These are phyloP conservation scores for Pythium dissotocum DNA, from an alignment of 352 stramenopile species.

Conservation along the genomic window DNA sequence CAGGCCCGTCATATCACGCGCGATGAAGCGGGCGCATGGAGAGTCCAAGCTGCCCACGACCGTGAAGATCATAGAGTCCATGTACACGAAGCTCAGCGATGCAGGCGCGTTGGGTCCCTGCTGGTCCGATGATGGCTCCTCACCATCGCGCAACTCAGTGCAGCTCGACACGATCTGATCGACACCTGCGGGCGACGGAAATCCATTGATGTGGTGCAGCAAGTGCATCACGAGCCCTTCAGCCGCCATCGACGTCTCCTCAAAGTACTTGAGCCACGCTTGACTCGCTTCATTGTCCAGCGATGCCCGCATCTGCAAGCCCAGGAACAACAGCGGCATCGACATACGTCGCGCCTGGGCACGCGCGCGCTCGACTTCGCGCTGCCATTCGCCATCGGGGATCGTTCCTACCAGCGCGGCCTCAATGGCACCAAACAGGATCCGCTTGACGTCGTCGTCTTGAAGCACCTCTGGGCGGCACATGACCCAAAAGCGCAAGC, in stretches of 20 bases:
- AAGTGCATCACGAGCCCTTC: conserved; percentile 86
- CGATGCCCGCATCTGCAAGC: conserved; percentile 81
- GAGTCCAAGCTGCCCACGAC: conserved; percentile 83
- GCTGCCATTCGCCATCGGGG: conserved; percentile 79
- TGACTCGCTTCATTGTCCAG: conserved; percentile 72
- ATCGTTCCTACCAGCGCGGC: conserved; percentile 80
- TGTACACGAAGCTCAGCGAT: conserved; percentile 85
- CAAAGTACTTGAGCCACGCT: conserved; percentile 79
- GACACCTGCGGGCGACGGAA: conserved; percentile 77
- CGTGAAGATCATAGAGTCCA: conserved; percentile 86
- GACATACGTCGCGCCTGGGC: conserved; percentile 67
- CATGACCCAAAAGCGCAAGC: conserved; percentile 86
- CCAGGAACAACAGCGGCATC: conserved; percentile 83
- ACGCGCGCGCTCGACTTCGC: conserved; percentile 71
- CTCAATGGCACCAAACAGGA: conserved; percentile 86
- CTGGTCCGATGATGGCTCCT: conserved; percentile 21
- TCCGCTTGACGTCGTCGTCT: conserved; percentile 78
- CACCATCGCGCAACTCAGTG: conserved; percentile 56
- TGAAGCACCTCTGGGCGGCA: conserved; percentile 69
- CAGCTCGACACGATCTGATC: conserved; percentile 86
- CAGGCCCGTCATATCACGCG: conserved; percentile 81
- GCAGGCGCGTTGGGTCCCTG: conserved; percentile 30
- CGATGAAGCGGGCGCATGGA: conserved; percentile 72
- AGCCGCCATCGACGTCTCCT: conserved; percentile 80
- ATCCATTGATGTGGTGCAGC: conserved; percentile 85